phyloP scores from a whole-genome alignment of 2,329 filamentous ascomycete genomes.

The Thielaviopsis euricoi region DNA sequence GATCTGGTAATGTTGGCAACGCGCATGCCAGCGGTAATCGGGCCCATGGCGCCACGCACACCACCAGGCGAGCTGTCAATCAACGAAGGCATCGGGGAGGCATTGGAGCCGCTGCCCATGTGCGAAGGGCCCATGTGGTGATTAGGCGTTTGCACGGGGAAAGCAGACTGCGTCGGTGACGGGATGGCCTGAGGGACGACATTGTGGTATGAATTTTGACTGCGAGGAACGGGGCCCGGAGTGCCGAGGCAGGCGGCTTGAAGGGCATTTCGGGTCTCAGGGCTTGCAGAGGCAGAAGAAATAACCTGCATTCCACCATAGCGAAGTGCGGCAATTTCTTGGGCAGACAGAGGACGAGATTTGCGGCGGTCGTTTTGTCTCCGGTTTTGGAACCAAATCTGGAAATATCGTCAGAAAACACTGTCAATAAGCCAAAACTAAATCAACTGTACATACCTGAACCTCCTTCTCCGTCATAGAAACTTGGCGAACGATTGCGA shows the following conservation, averaged over 20 bases:
- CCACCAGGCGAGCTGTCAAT: slow-evolving; percentile 8
- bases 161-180: slow-evolving; percentile 1
- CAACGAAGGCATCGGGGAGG: slow-evolving; percentile 9
- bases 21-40: not conserved
- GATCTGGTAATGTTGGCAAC: slow-evolving; percentile 6
- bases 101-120: slow-evolving; percentile 8
- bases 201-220: slow-evolving; percentile 12
- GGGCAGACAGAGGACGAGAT: slow-evolving; percentile 63
- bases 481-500: slow-evolving; percentile 70
- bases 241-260: slow-evolving; percentile 14
- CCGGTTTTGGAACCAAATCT: slow-evolving; percentile 98
- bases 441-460: slow-evolving; percentile 46
- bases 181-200: not conserved
- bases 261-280: slow-evolving; percentile 14
- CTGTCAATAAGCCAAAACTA: no score
- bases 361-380: slow-evolving; percentile 85
- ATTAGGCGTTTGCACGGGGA: slow-evolving; percentile 16
- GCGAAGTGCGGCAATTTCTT: slow-evolving; percentile 52
- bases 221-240: slow-evolving; percentile 17
- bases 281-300: slow-evolving; percentile 24
- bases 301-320: slow-evolving; percentile 37
- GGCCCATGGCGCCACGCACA: not conserved
- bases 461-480: slow-evolving; percentile 90
- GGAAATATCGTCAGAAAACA: not conserved
- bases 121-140: slow-evolving; percentile 16